Percentiles rank a stretch among this genome's conserved stretches.
Conservation (phyloP, 768 basidiomycete species). For the Cyathus striatus region DNA sequence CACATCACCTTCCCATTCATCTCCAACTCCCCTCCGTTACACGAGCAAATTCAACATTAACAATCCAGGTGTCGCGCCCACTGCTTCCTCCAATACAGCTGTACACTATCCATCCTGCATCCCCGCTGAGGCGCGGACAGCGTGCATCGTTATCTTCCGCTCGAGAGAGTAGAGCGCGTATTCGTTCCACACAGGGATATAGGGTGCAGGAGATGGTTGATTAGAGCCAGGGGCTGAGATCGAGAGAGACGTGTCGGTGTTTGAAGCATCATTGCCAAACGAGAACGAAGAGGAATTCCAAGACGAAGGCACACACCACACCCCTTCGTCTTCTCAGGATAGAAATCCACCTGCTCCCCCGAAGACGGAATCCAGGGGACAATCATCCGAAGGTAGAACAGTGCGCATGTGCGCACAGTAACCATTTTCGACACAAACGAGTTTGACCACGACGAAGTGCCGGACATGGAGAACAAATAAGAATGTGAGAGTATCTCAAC, state of each 20-base stretch:
- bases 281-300: too few relatives aligned
- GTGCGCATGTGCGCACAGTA: slow-evolving; percentile 41
- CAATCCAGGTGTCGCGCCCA: slow-evolving; percentile 49
- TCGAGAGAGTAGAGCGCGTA: slow-evolving; percentile 56
- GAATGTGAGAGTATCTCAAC: slow-evolving; percentile 35
- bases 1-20: too few relatives aligned
- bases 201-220: slow-evolving; percentile 33
- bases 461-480: too few relatives aligned
- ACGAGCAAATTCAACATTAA: slow-evolving; percentile 45
- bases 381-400: slow-evolving; percentile 37
- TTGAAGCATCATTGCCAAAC: too few relatives aligned
- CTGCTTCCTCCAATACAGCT: slow-evolving; percentile 60
- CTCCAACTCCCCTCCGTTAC: slow-evolving; percentile 11
- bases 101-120: slow-evolving; percentile 38
- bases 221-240: too few relatives aligned
- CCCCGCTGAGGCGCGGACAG: slow-evolving; percentile 26
- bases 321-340: slow-evolving; percentile 15
- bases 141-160: slow-evolving; percentile 31
- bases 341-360: slow-evolving; percentile 26
- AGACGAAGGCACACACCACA: slow-evolving; percentile 30
- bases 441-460: slow-evolving; percentile 14
- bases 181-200: slow-evolving; percentile 51
- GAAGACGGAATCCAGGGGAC: slow-evolving; percentile 51
- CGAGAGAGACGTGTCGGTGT: too few relatives aligned
- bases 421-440: slow-evolving; percentile 19